Evolutionary conservation across 495 filamentous ascomycete genomes (phyloP).

Genomic region (Chaetomium fimeti): DNA sequence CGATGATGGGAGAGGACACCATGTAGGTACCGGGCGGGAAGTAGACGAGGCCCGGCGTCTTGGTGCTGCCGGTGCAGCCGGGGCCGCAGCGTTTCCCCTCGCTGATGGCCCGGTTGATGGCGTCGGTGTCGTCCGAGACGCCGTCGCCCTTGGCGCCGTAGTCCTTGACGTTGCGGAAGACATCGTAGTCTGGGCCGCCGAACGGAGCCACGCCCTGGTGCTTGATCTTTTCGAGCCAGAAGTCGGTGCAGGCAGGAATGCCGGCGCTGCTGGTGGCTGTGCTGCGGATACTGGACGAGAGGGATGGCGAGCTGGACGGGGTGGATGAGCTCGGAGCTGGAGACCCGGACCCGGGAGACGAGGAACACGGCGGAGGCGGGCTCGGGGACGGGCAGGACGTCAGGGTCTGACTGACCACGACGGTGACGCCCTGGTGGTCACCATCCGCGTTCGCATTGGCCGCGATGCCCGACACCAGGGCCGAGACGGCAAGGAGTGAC

Average conservation of each 20-base stretch:
- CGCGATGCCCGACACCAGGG: conserved; percentile 21
- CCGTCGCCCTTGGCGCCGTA: conserved; percentile 61
- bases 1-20: conserved; percentile 62
- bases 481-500: conserved; percentile 31
- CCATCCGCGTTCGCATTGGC: neutral
- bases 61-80: conserved; percentile 71
- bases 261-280: conserved; percentile 18
- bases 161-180: conserved; percentile 60
- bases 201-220: conserved; percentile 50
- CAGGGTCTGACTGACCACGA: conserved; percentile 27
- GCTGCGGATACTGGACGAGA: conserved; percentile 15
- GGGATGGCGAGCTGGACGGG: conserved; percentile 7
- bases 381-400: conserved; percentile 28
- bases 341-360: conserved; percentile 14
- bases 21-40: conserved; percentile 75
- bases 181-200: conserved; percentile 43
- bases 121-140: conserved; percentile 75
- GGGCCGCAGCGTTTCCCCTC: conserved; percentile 72
- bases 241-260: conserved; percentile 33
- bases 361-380: conserved; percentile 25
- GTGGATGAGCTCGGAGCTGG: neutral
- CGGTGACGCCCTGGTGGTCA: conserved; percentile 22
- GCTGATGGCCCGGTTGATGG: conserved; percentile 78
- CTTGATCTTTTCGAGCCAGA: conserved; percentile 50
- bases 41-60: conserved; percentile 69